A percentile compares a stretch with the other conserved stretches of the same genome.
These are phyloP conservation scores for Deakozyma indianensis DNA, from an alignment of 805 yeast species.

Conservation along the genomic window DNA sequence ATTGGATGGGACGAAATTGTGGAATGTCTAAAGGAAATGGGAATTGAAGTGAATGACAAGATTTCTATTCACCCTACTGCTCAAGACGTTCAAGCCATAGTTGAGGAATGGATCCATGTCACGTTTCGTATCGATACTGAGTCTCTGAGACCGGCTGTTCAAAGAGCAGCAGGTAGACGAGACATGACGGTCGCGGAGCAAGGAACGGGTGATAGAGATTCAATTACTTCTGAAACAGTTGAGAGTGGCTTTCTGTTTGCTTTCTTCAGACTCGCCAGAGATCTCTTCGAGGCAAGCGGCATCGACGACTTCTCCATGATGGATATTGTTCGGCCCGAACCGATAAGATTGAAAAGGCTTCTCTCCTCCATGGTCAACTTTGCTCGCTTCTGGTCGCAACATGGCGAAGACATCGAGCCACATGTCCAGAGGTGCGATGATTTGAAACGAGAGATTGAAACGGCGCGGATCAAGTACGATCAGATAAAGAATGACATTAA, in stretches of 20 bases:
- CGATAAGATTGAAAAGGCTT: slow-evolving; percentile 44
- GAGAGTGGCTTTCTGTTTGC: background rate
- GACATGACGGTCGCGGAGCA: background rate
- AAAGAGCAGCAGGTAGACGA: background rate
- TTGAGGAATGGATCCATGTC: background rate
- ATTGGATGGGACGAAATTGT: background rate
- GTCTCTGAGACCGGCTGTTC: background rate
- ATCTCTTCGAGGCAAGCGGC: slow-evolving; percentile 25
- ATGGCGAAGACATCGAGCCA: slow-evolving; percentile 53
- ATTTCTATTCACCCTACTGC: background rate
- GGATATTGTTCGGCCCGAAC: slow-evolving; percentile 71
- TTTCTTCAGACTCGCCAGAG: background rate
- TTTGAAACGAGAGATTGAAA: slow-evolving; percentile 23
- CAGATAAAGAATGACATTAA: slow-evolving; percentile 22
- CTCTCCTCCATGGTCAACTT: slow-evolving; percentile 75
- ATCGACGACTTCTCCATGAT: slow-evolving; percentile 59
- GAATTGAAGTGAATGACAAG: background rate
- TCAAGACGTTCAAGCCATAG: background rate
- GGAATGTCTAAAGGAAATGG: background rate
- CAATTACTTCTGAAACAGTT: background rate
- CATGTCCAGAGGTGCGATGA: slow-evolving; percentile 41
- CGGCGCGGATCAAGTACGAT: background rate
- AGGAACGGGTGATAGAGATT: background rate
- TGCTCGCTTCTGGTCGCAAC: slow-evolving; percentile 71
- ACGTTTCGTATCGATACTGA: background rate